Conservation (phyloP, 768 basidiomycete species). For the Termitomyces sp. region DNA sequence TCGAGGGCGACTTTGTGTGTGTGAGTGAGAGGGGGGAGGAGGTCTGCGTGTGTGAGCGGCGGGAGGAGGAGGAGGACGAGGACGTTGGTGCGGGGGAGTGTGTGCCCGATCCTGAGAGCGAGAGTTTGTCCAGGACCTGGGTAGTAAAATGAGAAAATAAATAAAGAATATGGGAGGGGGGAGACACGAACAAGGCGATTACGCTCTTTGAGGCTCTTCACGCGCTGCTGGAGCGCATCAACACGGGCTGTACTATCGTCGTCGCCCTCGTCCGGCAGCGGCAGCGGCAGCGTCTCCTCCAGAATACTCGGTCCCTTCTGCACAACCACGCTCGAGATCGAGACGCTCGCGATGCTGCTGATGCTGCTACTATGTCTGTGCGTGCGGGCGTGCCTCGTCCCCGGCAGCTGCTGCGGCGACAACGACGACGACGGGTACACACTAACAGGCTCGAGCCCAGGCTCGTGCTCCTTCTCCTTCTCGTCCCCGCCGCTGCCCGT, state of each 20-base stretch:
- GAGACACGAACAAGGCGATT: conserved; percentile 1
- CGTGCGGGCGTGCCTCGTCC: not conserved
- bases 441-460: too few relatives aligned
- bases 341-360: conserved; percentile 11
- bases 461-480: too few relatives aligned
- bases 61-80: conserved; percentile 35
- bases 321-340: conserved; percentile 2
- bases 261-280: conserved; percentile 66
- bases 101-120: not conserved
- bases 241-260: not conserved
- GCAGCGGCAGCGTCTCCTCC: conserved; percentile 40
- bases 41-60: conserved; percentile 30
- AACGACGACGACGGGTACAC: too few relatives aligned
- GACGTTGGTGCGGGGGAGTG: conserved; percentile 49
- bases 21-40: conserved; percentile 20
- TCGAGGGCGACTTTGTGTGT: conserved; percentile 26
- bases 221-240: not conserved
- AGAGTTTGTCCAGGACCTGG: conserved; percentile 65
- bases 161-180: conserved; percentile 14
- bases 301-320: conserved; percentile 29
- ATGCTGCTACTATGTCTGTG: conserved; percentile 9
- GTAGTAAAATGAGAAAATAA: conserved; percentile 5
- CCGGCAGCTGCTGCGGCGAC: too few relatives aligned
- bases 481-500: conserved; percentile 56
- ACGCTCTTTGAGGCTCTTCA: not conserved